Conservation (phyloP, 2,329 filamentous ascomycete genomes). For the Dendrostoma leiphaemia region DNA sequence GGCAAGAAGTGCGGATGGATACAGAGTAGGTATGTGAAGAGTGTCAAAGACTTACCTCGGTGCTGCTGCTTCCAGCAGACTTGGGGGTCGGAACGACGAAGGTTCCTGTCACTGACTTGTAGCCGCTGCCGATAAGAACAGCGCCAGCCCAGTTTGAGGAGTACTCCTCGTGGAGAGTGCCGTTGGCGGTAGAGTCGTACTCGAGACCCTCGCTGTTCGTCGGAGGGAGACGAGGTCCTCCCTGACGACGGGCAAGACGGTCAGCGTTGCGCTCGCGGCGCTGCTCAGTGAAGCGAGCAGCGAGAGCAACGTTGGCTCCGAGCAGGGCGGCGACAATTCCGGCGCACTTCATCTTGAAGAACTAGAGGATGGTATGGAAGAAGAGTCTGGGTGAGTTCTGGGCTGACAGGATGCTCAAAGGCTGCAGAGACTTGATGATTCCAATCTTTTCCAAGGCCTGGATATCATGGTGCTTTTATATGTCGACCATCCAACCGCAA, state of each 20-base stretch:
- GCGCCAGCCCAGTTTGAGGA: conserved; percentile 56
- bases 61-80: conserved; percentile 33
- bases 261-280: conserved; percentile 15
- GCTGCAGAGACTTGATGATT: too few species aligned
- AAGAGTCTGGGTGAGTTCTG: not conserved
- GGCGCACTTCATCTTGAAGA: conserved; percentile 14
- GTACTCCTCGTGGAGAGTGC: conserved; percentile 13
- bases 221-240: conserved; percentile 11
- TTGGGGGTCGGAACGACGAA: conserved; percentile 52
- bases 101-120: conserved; percentile 48
- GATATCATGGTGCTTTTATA: not conserved
- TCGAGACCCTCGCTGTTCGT: conserved; percentile 6
- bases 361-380: not conserved
- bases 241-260: not conserved
- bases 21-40: too few species aligned
- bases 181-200: conserved; percentile 6
- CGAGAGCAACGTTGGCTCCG: conserved; percentile 8
- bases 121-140: conserved; percentile 49
- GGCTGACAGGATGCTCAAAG: too few species aligned
- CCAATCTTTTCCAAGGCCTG: not conserved
- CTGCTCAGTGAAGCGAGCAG: conserved; percentile 14
- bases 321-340: conserved; percentile 2
- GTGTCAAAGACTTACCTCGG: conserved; percentile 11
- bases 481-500: not conserved
- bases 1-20: too few species aligned